Evolutionary conservation across 2,329 filamentous ascomycete species (phyloP).

Genomic region (Curvularia lunata): DNA sequence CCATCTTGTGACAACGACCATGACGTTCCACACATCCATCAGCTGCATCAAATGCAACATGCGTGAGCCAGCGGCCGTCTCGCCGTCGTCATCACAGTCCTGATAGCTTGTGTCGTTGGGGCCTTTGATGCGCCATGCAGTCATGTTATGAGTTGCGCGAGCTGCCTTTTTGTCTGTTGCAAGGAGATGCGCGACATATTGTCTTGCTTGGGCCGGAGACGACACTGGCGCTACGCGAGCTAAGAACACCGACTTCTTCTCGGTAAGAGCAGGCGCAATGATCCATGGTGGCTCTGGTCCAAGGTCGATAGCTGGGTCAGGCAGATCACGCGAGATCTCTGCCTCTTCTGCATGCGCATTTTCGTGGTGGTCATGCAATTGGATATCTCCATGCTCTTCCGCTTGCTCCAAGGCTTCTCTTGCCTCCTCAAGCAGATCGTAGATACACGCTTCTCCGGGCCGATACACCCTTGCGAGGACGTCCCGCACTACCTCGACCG

Average conservation of each 20-base stretch:
- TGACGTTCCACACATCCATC: constrained; percentile 90
- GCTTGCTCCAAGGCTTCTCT: constrained; percentile 59
- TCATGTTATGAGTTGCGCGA: constrained; percentile 93
- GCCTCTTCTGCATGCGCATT: constrained; percentile 15
- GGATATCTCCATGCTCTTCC: constrained; percentile 37
- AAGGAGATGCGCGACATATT: constrained; percentile 76
- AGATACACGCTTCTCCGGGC: constrained; percentile 81
- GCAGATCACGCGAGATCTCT: not conserved
- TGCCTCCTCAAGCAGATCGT: constrained; percentile 80
- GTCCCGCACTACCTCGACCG: constrained; percentile 71
- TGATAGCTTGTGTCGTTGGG: constrained; percentile 68
- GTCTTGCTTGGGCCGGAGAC: constrained; percentile 72
- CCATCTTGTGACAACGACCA: constrained; percentile 94
- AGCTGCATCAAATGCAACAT: constrained; percentile 90
- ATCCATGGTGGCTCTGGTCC: constrained; percentile 68
- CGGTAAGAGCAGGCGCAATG: constrained; percentile 73
- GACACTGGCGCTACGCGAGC: constrained; percentile 75
- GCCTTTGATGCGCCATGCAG: constrained; percentile 83
- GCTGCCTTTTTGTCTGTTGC: constrained; percentile 83
- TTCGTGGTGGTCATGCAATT: constrained; percentile 31
- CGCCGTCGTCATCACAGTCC: constrained; percentile 95
- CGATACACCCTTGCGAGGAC: constrained; percentile 72
- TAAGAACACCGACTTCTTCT: constrained; percentile 88
- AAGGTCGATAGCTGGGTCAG: constrained; percentile 28
- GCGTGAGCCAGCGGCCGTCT: constrained; percentile 86